These are phyloP conservation scores for Arxiozyma heterogenica DNA, from an alignment of 1,139 yeast species.

Conservation along the genomic window DNA sequence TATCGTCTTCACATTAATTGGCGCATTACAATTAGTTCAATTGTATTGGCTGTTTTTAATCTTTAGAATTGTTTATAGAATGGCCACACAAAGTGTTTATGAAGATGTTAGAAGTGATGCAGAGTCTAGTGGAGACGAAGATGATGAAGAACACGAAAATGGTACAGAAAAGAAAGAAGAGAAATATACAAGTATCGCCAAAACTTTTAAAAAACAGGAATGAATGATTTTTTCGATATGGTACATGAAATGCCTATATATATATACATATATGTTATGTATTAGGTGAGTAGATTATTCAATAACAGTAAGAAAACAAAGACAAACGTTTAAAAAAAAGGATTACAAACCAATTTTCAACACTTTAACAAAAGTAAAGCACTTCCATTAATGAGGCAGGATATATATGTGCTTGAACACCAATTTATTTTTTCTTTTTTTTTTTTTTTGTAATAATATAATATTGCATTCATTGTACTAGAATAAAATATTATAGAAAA, in stretches of 20 bases:
- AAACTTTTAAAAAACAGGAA: neutral
- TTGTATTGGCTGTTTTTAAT: slow-evolving; percentile 81
- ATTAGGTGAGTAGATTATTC: neutral
- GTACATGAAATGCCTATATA: neutral
- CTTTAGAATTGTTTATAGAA: slow-evolving; percentile 63
- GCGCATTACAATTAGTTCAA: slow-evolving; percentile 78
- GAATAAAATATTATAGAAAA: too few relatives aligned
- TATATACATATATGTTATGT: neutral
- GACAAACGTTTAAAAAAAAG: too few relatives aligned
- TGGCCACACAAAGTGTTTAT: slow-evolving; percentile 43
- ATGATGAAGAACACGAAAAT: neutral
- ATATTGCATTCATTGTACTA: too few relatives aligned
- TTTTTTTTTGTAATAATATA: too few relatives aligned
- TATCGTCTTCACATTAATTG: slow-evolving; percentile 68
- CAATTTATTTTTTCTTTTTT: too few relatives aligned
- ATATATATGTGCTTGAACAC: neutral
- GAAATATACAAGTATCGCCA: neutral
- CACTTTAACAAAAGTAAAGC: too few relatives aligned
- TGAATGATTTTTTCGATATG: slow-evolving; percentile 7
- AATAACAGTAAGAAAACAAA: neutral
- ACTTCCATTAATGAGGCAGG: too few relatives aligned
- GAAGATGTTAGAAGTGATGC: slow-evolving; percentile 89
- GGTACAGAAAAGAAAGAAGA: slow-evolving; percentile 1
- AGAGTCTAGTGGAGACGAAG: slow-evolving; percentile 37
- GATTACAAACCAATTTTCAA: neutral